Conservation (phyloP, 164 flowering plant species). For the Vitis labrusca region DNA sequence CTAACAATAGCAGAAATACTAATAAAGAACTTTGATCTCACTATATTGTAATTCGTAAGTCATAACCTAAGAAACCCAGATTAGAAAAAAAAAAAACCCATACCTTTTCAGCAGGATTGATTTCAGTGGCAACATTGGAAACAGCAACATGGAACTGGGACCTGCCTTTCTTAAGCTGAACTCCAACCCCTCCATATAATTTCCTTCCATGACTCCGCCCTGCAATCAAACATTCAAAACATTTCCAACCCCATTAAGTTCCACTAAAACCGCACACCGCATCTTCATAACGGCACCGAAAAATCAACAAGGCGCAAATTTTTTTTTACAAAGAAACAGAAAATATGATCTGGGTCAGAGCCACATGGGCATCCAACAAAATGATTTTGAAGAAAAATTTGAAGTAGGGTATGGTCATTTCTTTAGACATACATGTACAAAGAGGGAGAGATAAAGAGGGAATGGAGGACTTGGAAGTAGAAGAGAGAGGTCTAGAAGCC, state of each 20-base stretch:
- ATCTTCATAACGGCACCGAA: neutral
- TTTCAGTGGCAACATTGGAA: constrained; percentile 75
- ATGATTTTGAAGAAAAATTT: neutral
- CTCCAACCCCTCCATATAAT: constrained; percentile 48
- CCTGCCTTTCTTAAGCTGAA: constrained; percentile 47
- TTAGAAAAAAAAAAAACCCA: neutral
- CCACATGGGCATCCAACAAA: neutral
- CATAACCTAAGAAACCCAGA: neutral
- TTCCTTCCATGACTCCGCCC: constrained; percentile 49
- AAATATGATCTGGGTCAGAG: no score
- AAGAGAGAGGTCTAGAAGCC: constrained; percentile 39
- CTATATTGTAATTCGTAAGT: neutral
- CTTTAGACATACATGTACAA: constrained; percentile 26
- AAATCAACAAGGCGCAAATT: neutral
- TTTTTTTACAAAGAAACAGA: neutral
- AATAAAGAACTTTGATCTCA: neutral
- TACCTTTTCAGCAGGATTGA: constrained; percentile 63
- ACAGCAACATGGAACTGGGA: constrained; percentile 47
- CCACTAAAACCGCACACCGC: neutral
- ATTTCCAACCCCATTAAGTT: neutral
- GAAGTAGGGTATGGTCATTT: neutral
- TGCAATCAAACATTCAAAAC: constrained; percentile 23
- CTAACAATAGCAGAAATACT: neutral
- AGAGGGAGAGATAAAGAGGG: constrained; percentile 23
- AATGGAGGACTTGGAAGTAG: constrained; percentile 33